phyloP scores from a whole-genome alignment of 2,329 filamentous ascomycete genomes.

The Didymella glomerata region DNA sequence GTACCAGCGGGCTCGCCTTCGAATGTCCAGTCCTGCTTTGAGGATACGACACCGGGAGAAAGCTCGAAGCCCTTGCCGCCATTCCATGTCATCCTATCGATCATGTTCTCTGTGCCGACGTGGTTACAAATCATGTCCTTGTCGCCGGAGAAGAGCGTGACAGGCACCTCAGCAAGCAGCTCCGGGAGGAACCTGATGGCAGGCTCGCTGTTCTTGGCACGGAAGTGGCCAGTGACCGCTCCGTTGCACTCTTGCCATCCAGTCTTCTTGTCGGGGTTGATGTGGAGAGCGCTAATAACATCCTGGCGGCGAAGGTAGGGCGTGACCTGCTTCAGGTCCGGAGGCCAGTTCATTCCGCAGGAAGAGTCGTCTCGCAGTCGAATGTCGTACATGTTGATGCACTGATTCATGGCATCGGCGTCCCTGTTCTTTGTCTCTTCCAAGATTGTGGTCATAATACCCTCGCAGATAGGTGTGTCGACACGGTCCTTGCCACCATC shows the following conservation, averaged over 20 bases:
- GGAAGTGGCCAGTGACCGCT: slow-evolving; percentile 77
- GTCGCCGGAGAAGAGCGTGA: slow-evolving; percentile 90
- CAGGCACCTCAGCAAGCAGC: slow-evolving; percentile 77
- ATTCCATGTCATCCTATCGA: slow-evolving; percentile 90
- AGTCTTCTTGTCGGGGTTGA: slow-evolving; percentile 80
- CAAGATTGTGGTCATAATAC: slow-evolving; percentile 77
- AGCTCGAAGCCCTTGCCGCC: slow-evolving; percentile 90
- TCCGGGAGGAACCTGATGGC: slow-evolving; percentile 78
- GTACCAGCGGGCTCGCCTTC: slow-evolving; percentile 87
- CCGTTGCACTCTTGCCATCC: slow-evolving; percentile 94
- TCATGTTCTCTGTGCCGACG: slow-evolving; percentile 88
- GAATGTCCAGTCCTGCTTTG: slow-evolving; percentile 93
- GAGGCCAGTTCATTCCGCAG: slow-evolving; percentile 98
- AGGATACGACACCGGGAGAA: slow-evolving; percentile 85
- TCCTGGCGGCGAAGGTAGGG: slow-evolving; percentile 87
- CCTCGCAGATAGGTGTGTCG: slow-evolving; percentile 76
- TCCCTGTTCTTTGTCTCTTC: slow-evolving; percentile 66
- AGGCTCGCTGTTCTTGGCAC: slow-evolving; percentile 73
- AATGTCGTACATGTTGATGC: slow-evolving; percentile 97
- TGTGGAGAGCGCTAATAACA: slow-evolving; percentile 80
- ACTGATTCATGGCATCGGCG: slow-evolving; percentile 64
- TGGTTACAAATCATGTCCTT: slow-evolving; percentile 98
- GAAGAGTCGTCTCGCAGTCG: slow-evolving; percentile 81
- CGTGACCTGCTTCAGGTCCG: slow-evolving; percentile 78
- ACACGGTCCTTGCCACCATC: slow-evolving; percentile 68